Evolutionary conservation across 805 yeast genomes (phyloP).

Genomic region (Wickerhamiella slavikovae): DNA sequence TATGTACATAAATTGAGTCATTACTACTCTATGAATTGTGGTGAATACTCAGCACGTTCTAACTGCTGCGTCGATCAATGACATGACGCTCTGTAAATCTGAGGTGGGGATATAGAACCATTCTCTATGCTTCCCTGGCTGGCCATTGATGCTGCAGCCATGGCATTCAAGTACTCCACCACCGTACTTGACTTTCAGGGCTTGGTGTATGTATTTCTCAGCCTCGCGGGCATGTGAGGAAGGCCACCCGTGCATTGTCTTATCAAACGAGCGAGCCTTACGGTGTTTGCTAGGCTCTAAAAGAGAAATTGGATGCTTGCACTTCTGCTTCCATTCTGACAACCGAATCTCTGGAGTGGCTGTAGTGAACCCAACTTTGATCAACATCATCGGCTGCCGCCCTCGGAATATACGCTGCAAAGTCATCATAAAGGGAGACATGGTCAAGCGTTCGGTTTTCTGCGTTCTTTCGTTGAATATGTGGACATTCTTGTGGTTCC

Average conservation of each 20-base stretch:
- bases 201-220: constrained; percentile 11
- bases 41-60: too few relatives aligned
- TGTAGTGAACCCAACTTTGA: constrained; percentile 16
- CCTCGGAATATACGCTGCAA: neutral
- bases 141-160: constrained; percentile 9
- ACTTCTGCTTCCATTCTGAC: constrained; percentile 14
- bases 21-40: too few relatives aligned
- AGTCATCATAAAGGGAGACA: neutral
- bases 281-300: constrained; percentile 7
- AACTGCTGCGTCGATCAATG: constrained; percentile 5
- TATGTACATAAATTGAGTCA: too few relatives aligned
- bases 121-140: constrained; percentile 11
- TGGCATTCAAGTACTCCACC: constrained; percentile 14
- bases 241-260: constrained; percentile 12
- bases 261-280: constrained; percentile 5
- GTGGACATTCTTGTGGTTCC: constrained; percentile 10
- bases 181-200: constrained; percentile 11
- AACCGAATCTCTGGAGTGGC: constrained; percentile 12
- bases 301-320: constrained; percentile 12
- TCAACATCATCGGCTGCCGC: constrained; percentile 6
- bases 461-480: constrained; percentile 7
- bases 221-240: constrained; percentile 7
- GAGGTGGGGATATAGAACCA: constrained; percentile 12
- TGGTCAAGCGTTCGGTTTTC: constrained; percentile 5
- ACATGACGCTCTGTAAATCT: constrained; percentile 1